These are phyloP conservation scores for Bathelium albidoporum DNA, from an alignment of 495 filamentous ascomycete species.

Conservation along the genomic window DNA sequence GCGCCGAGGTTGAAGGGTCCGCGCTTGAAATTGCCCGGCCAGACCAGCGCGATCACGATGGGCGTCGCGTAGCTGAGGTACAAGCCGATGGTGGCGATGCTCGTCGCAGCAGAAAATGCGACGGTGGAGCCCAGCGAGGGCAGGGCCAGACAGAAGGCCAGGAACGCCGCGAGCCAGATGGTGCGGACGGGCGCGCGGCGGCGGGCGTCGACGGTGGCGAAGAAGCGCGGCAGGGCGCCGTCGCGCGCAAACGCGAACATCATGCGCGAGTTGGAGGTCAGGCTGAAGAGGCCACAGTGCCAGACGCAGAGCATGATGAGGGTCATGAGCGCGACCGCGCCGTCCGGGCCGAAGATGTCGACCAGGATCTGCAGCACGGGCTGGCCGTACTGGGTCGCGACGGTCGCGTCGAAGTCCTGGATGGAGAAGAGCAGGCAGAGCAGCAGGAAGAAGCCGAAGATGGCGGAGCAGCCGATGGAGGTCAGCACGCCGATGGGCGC, in stretches of 20 bases:
- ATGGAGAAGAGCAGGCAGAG: constrained; percentile 49
- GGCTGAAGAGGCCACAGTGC: constrained; percentile 49
- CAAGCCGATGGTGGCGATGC: constrained; percentile 54
- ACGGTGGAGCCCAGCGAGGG: constrained; percentile 51
- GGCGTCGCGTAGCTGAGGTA: constrained; percentile 57
- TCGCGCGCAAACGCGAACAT: constrained; percentile 53
- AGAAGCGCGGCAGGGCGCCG: constrained; percentile 34
- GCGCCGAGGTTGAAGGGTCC: constrained; percentile 50
- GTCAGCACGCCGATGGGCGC: constrained; percentile 52
- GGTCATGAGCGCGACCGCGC: constrained; percentile 45
- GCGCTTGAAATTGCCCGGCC: constrained; percentile 23
- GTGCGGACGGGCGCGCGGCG: constrained; percentile 45
- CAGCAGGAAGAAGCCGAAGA: constrained; percentile 57
- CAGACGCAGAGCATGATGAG: constrained; percentile 52
- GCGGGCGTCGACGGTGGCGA: constrained; percentile 33
- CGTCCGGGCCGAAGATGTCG: constrained; percentile 45
- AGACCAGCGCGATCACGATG: constrained; percentile 48
- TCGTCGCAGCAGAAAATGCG: constrained; percentile 52
- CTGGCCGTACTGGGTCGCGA: constrained; percentile 36
- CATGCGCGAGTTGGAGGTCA: constrained; percentile 54
- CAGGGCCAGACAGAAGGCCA: constrained; percentile 49
- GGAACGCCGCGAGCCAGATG: constrained; percentile 45
- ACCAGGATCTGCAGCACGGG: constrained; percentile 50
- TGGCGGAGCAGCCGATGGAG: constrained; percentile 45
- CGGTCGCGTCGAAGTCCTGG: constrained; percentile 42